These are phyloP conservation scores for Chlorella sp. DNA, from an alignment of 139 green algal genomes.

Conservation along the genomic window DNA sequence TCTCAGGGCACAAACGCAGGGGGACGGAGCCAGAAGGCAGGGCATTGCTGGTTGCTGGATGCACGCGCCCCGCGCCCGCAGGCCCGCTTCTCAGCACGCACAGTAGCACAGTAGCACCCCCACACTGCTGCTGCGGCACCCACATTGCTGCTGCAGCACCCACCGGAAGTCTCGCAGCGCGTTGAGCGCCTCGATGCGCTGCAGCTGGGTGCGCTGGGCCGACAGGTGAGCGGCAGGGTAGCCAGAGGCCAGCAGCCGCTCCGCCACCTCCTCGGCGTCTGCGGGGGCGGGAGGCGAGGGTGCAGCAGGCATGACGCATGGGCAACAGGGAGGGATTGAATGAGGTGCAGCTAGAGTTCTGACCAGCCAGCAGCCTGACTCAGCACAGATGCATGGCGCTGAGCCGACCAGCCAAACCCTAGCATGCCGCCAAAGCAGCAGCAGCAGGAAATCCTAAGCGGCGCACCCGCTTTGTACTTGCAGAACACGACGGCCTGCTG, in stretches of 20 bases:
- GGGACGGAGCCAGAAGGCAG: too few relatives aligned
- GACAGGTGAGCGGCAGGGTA: constrained; percentile 72
- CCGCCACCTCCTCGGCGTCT: constrained; percentile 64
- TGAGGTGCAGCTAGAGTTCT: neutral
- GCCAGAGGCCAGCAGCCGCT: constrained; percentile 56
- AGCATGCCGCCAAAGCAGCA: too few relatives aligned
- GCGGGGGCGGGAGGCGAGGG: neutral
- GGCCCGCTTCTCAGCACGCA: neutral
- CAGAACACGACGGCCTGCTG: constrained; percentile 86
- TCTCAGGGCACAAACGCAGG: neutral
- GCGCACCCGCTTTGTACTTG: constrained; percentile 46
- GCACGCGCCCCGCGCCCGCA: too few relatives aligned
- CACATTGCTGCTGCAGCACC: neutral
- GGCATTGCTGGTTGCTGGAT: too few relatives aligned
- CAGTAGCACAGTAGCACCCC: neutral
- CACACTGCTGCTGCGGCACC: neutral
- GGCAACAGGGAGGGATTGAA: neutral
- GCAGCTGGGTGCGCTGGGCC: constrained; percentile 59
- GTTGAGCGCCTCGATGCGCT: constrained; percentile 65
- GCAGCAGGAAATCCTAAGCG: too few relatives aligned
- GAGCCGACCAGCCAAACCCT: too few relatives aligned
- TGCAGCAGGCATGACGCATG: too few relatives aligned
- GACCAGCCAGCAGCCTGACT: neutral
- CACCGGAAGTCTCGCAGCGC: constrained; percentile 65
- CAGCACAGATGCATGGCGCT: too few relatives aligned